phyloP scores from a whole-genome alignment of 2,329 filamentous ascomycete species.

The Coniochaeta sp. region DNA sequence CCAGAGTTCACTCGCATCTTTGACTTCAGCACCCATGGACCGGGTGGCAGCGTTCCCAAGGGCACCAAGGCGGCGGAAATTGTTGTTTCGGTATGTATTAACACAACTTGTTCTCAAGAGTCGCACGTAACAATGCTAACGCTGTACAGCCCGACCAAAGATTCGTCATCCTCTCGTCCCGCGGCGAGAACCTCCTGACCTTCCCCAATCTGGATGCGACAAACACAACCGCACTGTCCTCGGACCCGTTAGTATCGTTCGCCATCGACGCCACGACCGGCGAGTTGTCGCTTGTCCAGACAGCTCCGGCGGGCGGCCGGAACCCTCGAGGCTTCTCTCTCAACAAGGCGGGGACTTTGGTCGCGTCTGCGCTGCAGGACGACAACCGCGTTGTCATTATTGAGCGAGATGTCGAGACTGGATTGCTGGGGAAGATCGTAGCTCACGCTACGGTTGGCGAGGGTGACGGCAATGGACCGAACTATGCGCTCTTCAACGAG shows the following conservation, averaged over 20 bases:
- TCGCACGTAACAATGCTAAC: background rate
- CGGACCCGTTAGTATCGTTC: slow-evolving; percentile 61
- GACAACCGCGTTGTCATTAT: slow-evolving; percentile 56
- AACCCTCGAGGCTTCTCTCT: slow-evolving; percentile 62
- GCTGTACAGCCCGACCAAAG: slow-evolving; percentile 44
- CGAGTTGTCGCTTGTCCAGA: slow-evolving; percentile 45
- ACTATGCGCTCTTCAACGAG: slow-evolving; percentile 40
- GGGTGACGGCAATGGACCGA: slow-evolving; percentile 32
- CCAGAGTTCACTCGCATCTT: slow-evolving; percentile 41
- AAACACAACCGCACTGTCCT: slow-evolving; percentile 38
- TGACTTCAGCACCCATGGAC: slow-evolving; percentile 42
- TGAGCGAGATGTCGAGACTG: slow-evolving; percentile 50
- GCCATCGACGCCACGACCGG: slow-evolving; percentile 46
- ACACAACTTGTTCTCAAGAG: background rate
- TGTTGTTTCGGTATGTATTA: slow-evolving; percentile 43
- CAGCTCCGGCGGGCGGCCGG: slow-evolving; percentile 54
- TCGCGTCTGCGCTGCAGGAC: slow-evolving; percentile 62
- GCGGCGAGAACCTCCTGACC: slow-evolving; percentile 30
- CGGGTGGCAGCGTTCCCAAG: slow-evolving; percentile 29
- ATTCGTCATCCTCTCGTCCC: slow-evolving; percentile 62
- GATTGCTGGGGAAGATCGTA: slow-evolving; percentile 43
- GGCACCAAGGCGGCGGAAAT: slow-evolving; percentile 49
- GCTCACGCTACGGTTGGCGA: slow-evolving; percentile 31
- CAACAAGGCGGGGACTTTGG: slow-evolving; percentile 54
- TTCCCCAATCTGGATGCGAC: slow-evolving; percentile 5